phyloP scores from a whole-genome alignment of 225 moss, liverwort and hornwort genomes.

The Straminergon stramineum region DNA sequence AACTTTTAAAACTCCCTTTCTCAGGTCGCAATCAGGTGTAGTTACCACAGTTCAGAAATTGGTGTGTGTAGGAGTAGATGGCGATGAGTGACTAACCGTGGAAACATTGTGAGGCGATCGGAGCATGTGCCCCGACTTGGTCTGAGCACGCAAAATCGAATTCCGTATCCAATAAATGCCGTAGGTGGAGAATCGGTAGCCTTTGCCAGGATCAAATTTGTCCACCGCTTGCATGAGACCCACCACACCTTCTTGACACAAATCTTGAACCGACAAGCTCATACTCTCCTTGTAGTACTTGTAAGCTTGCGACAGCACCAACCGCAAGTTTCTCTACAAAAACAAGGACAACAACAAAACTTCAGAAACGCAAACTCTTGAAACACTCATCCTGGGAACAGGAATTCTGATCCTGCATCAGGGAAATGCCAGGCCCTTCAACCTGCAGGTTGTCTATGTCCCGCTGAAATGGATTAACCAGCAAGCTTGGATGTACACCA shows the following conservation, averaged over 20 bases:
- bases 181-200: conserved; percentile 89
- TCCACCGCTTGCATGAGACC: conserved; percentile 92
- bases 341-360: neutral
- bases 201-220: conserved; percentile 77
- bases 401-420: neutral
- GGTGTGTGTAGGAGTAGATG: neutral
- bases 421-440: neutral
- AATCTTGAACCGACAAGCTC: conserved; percentile 73
- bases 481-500: neutral
- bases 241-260: conserved; percentile 88
- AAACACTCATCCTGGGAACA: neutral
- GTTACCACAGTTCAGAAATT: neutral
- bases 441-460: neutral
- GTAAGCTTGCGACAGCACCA: conserved; percentile 80
- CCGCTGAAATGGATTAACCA: neutral
- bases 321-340: conserved; percentile 66
- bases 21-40: neutral
- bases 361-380: neutral
- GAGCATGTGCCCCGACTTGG: conserved; percentile 81
- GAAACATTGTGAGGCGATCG: conserved; percentile 90
- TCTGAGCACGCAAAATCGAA: conserved; percentile 82
- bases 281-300: conserved; percentile 64
- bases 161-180: conserved; percentile 96
- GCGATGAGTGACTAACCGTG: conserved; percentile 13
- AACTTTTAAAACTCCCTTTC: neutral